phyloP scores from a whole-genome alignment of 345 rosid genomes.

The Kernera saxatilis region DNA sequence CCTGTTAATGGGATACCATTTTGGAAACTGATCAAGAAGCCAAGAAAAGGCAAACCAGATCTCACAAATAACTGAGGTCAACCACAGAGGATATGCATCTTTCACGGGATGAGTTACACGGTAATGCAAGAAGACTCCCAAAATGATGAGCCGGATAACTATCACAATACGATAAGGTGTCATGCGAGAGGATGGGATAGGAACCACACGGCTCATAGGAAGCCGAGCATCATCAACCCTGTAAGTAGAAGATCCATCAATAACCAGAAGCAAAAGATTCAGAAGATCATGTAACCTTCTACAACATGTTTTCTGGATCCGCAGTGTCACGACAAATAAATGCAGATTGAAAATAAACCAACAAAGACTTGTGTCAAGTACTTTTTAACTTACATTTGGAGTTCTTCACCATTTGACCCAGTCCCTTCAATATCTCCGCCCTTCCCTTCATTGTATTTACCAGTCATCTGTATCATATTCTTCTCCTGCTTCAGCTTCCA shows the following conservation, averaged over 20 bases:
- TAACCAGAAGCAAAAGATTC: slow-evolving; percentile 32
- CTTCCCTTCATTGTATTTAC: slow-evolving; percentile 72
- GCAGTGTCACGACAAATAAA: slow-evolving; percentile 27
- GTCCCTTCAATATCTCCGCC: slow-evolving; percentile 81
- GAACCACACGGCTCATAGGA: slow-evolving; percentile 82
- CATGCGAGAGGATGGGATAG: slow-evolving; percentile 66
- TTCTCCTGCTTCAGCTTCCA: slow-evolving; percentile 97
- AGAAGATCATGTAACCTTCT: not conserved
- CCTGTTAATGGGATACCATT: slow-evolving; percentile 88
- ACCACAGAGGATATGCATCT: slow-evolving; percentile 85
- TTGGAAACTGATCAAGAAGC: slow-evolving; percentile 98
- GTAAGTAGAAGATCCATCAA: slow-evolving; percentile 28
- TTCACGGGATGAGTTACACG: slow-evolving; percentile 85
- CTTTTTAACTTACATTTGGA: slow-evolving; percentile 70
- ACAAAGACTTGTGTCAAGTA: not conserved
- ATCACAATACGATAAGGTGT: slow-evolving; percentile 76
- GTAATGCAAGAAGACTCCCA: slow-evolving; percentile 90
- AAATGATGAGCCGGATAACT: slow-evolving; percentile 76
- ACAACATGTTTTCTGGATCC: not conserved
- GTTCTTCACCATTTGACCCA: slow-evolving; percentile 91
- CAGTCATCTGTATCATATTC: slow-evolving; percentile 56
- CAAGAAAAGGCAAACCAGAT: slow-evolving; percentile 98
- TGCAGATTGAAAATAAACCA: not conserved
- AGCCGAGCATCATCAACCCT: slow-evolving; percentile 90
- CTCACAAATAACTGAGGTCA: slow-evolving; percentile 94